Percentiles rank a stretch among this genome's conserved stretches.
phyloP scores from a whole-genome alignment of 2,329 filamentous ascomycete genomes.

The Diaporthe capsici region DNA sequence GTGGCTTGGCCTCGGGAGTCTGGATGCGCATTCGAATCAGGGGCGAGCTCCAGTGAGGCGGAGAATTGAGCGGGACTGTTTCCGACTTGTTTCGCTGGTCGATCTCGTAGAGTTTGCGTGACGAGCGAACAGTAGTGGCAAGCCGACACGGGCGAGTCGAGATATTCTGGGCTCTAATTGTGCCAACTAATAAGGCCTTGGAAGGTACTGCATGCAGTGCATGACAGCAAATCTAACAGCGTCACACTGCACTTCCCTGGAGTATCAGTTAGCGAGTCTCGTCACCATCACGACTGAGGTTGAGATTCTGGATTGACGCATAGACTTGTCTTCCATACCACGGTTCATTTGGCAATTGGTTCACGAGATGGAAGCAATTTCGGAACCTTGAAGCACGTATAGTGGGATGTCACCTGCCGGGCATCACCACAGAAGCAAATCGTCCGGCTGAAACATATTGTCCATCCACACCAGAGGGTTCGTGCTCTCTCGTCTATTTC shows the following conservation, averaged over 20 bases:
- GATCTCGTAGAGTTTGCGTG: slow-evolving; percentile 23
- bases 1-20: not conserved
- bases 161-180: slow-evolving; percentile 42
- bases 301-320: not conserved
- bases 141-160: slow-evolving; percentile 7
- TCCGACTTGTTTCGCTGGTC: slow-evolving; percentile 34
- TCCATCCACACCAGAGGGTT: slow-evolving; percentile 1
- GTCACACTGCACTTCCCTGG: not conserved
- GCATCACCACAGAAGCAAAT: not conserved
- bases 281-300: not conserved
- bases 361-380: not conserved
- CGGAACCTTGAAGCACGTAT: not conserved
- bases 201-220: not conserved
- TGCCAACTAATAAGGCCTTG: not conserved
- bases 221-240: not conserved
- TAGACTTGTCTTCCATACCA: not conserved
- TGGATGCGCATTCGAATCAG: slow-evolving; percentile 18
- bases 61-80: slow-evolving; percentile 21
- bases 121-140: slow-evolving; percentile 11
- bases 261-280: not conserved
- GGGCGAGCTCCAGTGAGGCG: slow-evolving; percentile 22
- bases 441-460: not conserved
- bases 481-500: not conserved
- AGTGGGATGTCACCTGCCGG: not conserved
- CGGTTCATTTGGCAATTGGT: not conserved